phyloP scores from a whole-genome alignment of 1,139 yeast species.

The Ashbya aceris region DNA sequence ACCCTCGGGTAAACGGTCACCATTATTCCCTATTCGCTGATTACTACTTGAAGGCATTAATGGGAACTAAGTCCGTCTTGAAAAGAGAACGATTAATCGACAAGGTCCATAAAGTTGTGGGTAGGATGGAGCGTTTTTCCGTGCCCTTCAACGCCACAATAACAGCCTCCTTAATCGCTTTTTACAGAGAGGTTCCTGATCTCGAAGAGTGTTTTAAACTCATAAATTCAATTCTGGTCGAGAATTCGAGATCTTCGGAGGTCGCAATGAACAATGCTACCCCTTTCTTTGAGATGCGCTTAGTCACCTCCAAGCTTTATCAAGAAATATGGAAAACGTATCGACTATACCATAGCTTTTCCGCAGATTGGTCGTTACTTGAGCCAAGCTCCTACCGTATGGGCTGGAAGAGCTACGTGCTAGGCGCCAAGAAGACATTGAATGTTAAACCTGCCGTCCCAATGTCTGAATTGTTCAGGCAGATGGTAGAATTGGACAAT shows the following conservation, averaged over 20 bases:
- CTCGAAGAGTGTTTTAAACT: slow-evolving; percentile 16
- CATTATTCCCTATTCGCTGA: slow-evolving; percentile 25
- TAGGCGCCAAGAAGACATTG: slow-evolving; percentile 8
- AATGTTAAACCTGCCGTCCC: slow-evolving; percentile 13
- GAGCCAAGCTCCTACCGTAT: slow-evolving; percentile 12
- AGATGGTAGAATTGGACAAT: slow-evolving; percentile 19
- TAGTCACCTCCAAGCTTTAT: slow-evolving; percentile 14
- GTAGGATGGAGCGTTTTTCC: slow-evolving; percentile 10
- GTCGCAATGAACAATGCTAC: slow-evolving; percentile 6
- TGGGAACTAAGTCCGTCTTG: slow-evolving; percentile 2
- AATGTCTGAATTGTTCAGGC: slow-evolving; percentile 13
- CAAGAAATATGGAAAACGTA: slow-evolving; percentile 24
- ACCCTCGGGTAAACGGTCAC: slow-evolving; percentile 18
- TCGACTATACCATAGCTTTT: slow-evolving; percentile 15
- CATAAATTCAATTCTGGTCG: slow-evolving; percentile 15
- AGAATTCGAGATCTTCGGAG: not conserved
- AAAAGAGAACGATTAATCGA: slow-evolving; percentile 1
- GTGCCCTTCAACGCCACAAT: slow-evolving; percentile 15
- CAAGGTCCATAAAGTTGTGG: slow-evolving; percentile 9
- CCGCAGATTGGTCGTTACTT: slow-evolving; percentile 9
- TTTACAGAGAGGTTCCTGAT: slow-evolving; percentile 14
- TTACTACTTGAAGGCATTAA: slow-evolving; percentile 12
- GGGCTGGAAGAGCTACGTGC: slow-evolving; percentile 12
- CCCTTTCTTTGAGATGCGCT: slow-evolving; percentile 14
- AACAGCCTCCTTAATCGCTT: slow-evolving; percentile 16